Evolutionary conservation across 345 rosid species (phyloP).

Genomic region (Citrus sinensis): DNA sequence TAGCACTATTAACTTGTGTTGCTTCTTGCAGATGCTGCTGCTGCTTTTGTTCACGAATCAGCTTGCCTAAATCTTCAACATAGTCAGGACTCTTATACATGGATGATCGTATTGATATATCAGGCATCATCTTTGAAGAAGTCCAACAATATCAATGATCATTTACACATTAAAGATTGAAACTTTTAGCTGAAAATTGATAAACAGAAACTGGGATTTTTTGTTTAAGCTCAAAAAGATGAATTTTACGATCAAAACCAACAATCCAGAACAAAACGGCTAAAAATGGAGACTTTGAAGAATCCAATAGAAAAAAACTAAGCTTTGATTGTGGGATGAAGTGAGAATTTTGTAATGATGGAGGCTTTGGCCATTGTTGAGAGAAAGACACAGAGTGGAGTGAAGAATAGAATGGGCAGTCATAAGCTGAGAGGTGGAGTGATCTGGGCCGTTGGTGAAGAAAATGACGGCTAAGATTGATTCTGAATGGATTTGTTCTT

Average conservation of each 20-base stretch:
- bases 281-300: background rate
- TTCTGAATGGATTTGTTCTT: conserved; percentile 27
- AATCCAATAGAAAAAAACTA: background rate
- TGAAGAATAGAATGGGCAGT: conserved; percentile 27
- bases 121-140: conserved; percentile 50
- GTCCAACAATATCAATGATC: conserved; percentile 25
- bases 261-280: background rate
- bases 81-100: conserved; percentile 41
- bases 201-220: conserved; percentile 3
- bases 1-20: conserved; percentile 18
- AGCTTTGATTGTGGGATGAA: background rate
- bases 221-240: background rate
- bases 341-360: background rate
- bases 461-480: conserved; percentile 32
- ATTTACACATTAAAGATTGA: conserved; percentile 14
- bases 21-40: conserved; percentile 5
- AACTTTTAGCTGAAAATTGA: conserved; percentile 8
- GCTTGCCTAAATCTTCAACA: conserved; percentile 42
- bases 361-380: conserved; percentile 16
- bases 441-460: conserved; percentile 31
- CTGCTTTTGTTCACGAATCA: conserved; percentile 47
- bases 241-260: conserved; percentile 1
- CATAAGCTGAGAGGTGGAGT: conserved; percentile 31
- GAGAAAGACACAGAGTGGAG: conserved; percentile 6
- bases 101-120: conserved; percentile 44